These are phyloP conservation scores for Bromus sterilis DNA, from an alignment of 176 grass and related monocot genomes.

Conservation along the genomic window DNA sequence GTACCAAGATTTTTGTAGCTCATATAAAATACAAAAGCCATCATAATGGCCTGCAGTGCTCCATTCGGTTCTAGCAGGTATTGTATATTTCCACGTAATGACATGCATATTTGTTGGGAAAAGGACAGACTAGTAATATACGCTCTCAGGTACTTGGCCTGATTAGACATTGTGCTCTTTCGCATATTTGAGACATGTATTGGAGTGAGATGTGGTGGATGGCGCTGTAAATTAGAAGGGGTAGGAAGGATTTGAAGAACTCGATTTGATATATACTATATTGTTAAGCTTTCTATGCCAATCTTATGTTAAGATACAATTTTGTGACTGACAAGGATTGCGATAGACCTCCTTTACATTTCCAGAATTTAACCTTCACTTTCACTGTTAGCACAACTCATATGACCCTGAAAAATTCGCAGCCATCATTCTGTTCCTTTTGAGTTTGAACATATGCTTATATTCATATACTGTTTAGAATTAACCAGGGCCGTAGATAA, in stretches of 20 bases:
- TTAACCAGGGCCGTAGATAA: not conserved
- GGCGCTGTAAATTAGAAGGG: not conserved
- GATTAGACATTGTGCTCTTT: not conserved
- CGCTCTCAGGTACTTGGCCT: not conserved
- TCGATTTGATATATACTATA: not conserved
- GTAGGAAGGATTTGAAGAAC: not conserved
- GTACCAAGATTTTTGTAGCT: conserved; percentile 71
- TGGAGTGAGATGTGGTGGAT: not conserved
- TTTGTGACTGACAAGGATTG: not conserved
- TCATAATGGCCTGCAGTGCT: conserved; percentile 16
- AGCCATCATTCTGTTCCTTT: not conserved
- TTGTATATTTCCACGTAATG: not conserved
- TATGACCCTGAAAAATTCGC: not conserved
- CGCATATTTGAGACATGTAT: not conserved
- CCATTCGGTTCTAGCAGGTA: not conserved
- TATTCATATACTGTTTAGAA: not conserved
- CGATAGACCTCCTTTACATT: not conserved
- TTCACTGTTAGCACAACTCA: not conserved
- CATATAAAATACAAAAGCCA: conserved; percentile 43
- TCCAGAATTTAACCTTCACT: not conserved
- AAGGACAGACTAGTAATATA: not conserved
- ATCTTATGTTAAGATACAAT: not conserved
- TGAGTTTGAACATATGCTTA: not conserved
- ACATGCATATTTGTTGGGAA: not conserved
- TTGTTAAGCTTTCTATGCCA: not conserved